Evolutionary conservation across 345 rosid genomes (phyloP).

Genomic region (Sonneratia caseolaris): DNA sequence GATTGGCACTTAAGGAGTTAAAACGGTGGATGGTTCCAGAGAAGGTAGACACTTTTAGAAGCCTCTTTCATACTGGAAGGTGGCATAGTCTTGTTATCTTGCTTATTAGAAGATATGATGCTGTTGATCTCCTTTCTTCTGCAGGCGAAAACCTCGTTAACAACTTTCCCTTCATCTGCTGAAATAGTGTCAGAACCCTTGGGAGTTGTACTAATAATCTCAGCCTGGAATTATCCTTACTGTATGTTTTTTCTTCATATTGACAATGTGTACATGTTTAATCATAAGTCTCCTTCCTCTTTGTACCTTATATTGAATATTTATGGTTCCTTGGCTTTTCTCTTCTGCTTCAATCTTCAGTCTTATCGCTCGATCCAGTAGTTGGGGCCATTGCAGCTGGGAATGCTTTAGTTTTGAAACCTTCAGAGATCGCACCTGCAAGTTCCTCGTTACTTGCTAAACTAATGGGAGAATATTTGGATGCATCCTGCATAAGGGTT

Average conservation of each 20-base stretch:
- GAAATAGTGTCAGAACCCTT: constrained; percentile 85
- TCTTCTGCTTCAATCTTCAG: constrained; percentile 25
- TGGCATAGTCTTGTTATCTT: not conserved
- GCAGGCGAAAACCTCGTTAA: constrained; percentile 77
- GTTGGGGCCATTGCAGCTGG: constrained; percentile 97
- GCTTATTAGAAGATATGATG: not conserved
- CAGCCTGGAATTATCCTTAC: constrained; percentile 95
- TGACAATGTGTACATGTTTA: not conserved
- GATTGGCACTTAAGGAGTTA: constrained; percentile 53
- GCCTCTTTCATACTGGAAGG: not conserved
- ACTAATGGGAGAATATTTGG: constrained; percentile 56
- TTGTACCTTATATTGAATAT: not conserved
- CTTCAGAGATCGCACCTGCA: constrained; percentile 87
- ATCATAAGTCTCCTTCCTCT: not conserved
- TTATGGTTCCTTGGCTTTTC: too few relatives aligned
- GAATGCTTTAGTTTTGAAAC: constrained; percentile 78
- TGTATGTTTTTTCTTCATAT: constrained; percentile 36
- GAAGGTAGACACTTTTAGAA: constrained; percentile 31
- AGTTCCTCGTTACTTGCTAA: constrained; percentile 57
- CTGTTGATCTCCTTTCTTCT: not conserved
- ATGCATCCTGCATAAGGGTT: constrained; percentile 55
- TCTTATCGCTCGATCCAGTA: constrained; percentile 82
- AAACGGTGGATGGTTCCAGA: constrained; percentile 73
- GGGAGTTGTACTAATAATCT: constrained; percentile 81
- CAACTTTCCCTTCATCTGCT: constrained; percentile 83